Evolutionary conservation across 1,284 basidiomycete species (phyloP).

Genomic region (Marasmius sp.): DNA sequence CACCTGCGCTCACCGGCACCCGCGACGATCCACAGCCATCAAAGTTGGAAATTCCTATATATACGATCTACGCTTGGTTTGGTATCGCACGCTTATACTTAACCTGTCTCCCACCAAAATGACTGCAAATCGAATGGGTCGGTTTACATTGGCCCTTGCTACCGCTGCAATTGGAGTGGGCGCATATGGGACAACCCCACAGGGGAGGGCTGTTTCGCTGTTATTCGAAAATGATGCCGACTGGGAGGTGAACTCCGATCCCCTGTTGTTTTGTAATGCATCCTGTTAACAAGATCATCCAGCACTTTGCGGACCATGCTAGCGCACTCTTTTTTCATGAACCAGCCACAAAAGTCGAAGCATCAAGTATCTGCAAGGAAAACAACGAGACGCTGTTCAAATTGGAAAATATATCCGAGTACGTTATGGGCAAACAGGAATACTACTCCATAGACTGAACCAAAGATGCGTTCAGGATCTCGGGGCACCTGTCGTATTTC

Average conservation of each 20-base stretch:
- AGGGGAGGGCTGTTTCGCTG: conserved; percentile 10
- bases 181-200: no score
- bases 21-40: no score
- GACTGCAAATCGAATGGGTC: no score
- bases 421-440: not conserved
- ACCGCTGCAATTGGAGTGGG: no score
- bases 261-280: not conserved
- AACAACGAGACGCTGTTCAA: conserved; percentile 17
- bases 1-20: no score
- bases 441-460: not conserved
- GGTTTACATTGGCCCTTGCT: no score
- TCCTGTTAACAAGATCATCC: not conserved
- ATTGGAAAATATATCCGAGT: conserved; percentile 1
- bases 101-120: no score
- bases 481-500: conserved; percentile 15
- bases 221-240: conserved; percentile 21
- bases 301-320: conserved; percentile 14
- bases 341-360: conserved; percentile 12
- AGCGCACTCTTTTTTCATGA: conserved; percentile 20
- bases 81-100: no score
- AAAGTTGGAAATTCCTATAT: no score
- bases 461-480: conserved; percentile 3
- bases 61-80: no score
- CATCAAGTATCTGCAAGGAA: conserved; percentile 13
- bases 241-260: conserved; percentile 14